Evolutionary conservation across 2,329 filamentous ascomycete genomes (phyloP).

Genomic region (Ophiostoma novo-ulmi): DNA sequence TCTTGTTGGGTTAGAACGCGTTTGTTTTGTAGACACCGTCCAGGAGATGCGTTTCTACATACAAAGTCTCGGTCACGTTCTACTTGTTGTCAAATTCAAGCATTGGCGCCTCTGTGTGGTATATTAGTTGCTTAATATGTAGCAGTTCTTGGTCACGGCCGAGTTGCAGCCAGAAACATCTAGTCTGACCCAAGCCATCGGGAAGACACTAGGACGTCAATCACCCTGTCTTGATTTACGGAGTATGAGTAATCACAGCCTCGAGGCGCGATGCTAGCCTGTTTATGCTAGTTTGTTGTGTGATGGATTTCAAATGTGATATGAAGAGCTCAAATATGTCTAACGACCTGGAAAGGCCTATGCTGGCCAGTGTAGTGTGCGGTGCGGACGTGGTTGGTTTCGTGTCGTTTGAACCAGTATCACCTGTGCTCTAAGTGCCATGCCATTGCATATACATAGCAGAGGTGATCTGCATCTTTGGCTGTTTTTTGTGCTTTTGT

Average conservation of each 20-base stretch:
- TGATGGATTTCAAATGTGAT: background rate
- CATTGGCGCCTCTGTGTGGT: background rate
- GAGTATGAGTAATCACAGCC: background rate
- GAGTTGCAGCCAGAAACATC: background rate
- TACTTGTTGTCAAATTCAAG: background rate
- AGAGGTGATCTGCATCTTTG: too few relatives aligned
- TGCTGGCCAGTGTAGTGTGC: background rate
- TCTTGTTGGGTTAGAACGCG: background rate
- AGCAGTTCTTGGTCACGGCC: background rate
- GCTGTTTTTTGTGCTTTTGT: too few relatives aligned
- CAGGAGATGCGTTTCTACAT: background rate
- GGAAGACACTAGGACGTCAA: constrained; percentile 9
- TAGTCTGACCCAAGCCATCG: background rate
- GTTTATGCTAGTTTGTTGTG: background rate
- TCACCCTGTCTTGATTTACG: background rate
- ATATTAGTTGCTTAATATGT: background rate
- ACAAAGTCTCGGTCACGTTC: background rate
- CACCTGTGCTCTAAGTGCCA: background rate
- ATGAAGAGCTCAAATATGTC: background rate
- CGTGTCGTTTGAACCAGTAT: background rate
- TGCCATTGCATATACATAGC: too few relatives aligned
- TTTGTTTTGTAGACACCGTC: background rate
- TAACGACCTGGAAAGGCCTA: background rate
- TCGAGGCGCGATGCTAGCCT: constrained; percentile 8
- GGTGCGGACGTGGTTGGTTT: background rate